phyloP scores from a whole-genome alignment of 345 rosid species.

The Eucalyptus polyanthemos region DNA sequence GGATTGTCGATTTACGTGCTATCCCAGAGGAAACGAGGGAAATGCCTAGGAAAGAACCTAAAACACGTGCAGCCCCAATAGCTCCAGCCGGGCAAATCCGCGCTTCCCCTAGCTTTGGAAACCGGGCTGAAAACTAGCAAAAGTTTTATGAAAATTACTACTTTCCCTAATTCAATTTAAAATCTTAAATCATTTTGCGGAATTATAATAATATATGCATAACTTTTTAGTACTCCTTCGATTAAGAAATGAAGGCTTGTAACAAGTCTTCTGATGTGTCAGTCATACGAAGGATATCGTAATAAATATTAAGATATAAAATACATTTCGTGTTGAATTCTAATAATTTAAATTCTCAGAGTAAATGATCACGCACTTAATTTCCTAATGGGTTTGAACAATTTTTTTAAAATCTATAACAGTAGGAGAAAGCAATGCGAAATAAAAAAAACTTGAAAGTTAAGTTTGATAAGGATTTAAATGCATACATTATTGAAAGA shows the following conservation, averaged over 20 bases:
- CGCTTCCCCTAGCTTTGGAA: not conserved
- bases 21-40: not conserved
- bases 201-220: not conserved
- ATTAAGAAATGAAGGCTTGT: not conserved
- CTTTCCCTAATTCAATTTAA: not conserved
- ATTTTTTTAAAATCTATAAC: not conserved
- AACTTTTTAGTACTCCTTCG: not conserved
- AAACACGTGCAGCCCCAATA: not conserved
- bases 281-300: not conserved
- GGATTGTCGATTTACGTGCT: not conserved
- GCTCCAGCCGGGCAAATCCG: not conserved
- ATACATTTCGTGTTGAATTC: not conserved
- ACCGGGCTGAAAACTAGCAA: not conserved
- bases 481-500: not conserved
- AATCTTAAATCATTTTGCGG: not conserved
- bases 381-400: not conserved
- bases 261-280: not conserved
- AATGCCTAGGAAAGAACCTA: not conserved
- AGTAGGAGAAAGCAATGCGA: not conserved
- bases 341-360: not conserved
- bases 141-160: not conserved
- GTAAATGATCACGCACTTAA: not conserved
- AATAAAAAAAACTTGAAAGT: not conserved
- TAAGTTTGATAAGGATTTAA: not conserved
- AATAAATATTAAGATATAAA: not conserved